Conservation (phyloP, 2,329 filamentous ascomycete species). For the Drechslerella stenobrocha region DNA sequence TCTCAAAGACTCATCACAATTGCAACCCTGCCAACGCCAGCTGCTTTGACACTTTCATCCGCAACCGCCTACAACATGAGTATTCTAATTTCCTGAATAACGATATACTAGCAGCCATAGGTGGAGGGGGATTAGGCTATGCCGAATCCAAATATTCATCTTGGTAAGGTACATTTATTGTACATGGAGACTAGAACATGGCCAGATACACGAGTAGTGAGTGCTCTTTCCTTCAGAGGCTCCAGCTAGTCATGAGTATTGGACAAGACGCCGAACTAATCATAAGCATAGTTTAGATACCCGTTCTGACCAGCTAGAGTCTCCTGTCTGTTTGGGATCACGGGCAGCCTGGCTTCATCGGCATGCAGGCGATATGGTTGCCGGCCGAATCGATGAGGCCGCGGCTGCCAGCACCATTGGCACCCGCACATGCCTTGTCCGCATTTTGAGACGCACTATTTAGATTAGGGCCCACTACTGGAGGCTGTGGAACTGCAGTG, state of each 20-base stretch:
- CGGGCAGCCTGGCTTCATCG: slow-evolving; percentile 23
- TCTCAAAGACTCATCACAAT: too few relatives aligned
- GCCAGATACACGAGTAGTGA: too few relatives aligned
- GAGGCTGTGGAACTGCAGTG: slow-evolving; percentile 4
- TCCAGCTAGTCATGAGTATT: too few relatives aligned
- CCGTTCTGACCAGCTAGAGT: not conserved
- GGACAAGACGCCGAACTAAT: too few relatives aligned
- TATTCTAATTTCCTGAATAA: too few relatives aligned
- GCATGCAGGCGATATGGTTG: slow-evolving; percentile 14
- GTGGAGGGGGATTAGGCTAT: not conserved
- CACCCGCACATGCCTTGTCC: slow-evolving; percentile 9
- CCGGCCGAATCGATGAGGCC: slow-evolving; percentile 19
- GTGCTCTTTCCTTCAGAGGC: too few relatives aligned
- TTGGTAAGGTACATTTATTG: not conserved
- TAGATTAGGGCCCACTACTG: slow-evolving; percentile 10
- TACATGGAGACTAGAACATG: too few relatives aligned
- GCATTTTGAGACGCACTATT: slow-evolving; percentile 15
- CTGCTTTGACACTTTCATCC: not conserved
- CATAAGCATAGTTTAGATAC: not conserved
- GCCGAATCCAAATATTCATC: not conserved
- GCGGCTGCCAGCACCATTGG: slow-evolving; percentile 12
- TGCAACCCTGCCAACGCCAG: too few relatives aligned
- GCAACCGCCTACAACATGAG: not conserved
- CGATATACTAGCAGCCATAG: too few relatives aligned
- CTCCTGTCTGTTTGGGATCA: slow-evolving; percentile 1